Conservation (phyloP, 2,329 filamentous ascomycete genomes). For the Lachnellula willkommii region DNA sequence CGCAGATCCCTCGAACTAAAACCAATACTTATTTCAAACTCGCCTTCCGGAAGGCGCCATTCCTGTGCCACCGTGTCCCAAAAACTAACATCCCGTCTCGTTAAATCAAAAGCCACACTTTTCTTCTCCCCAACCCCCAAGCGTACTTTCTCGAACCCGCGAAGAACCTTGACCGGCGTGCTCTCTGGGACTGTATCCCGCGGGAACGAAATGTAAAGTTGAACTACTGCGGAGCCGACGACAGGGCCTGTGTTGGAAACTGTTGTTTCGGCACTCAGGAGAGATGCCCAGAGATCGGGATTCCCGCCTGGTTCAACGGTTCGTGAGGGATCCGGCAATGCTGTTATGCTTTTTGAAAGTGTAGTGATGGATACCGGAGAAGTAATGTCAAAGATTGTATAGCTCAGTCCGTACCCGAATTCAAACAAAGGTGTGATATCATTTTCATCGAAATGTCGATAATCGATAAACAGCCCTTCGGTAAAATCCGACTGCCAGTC, state of each 20-base stretch:
- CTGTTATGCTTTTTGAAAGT: constrained; percentile 35
- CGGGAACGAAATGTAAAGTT: constrained; percentile 25
- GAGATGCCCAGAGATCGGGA: constrained; percentile 48
- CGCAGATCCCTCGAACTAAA: constrained; percentile 17
- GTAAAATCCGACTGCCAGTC: constrained; percentile 58
- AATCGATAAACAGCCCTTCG: constrained; percentile 76
- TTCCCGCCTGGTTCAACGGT: constrained; percentile 49
- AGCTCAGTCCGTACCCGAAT: constrained; percentile 73
- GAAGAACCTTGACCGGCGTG: constrained; percentile 52
- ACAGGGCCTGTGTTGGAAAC: constrained; percentile 48
- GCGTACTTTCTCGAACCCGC: constrained; percentile 56
- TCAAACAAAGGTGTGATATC: constrained; percentile 63
- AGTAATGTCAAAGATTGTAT: constrained; percentile 62
- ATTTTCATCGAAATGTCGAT: constrained; percentile 61
- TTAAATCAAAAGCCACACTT: constrained; percentile 46
- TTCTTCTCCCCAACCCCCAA: constrained; percentile 43
- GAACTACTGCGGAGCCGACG: constrained; percentile 27
- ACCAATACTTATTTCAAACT: constrained; percentile 8
- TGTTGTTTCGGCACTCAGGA: constrained; percentile 42
- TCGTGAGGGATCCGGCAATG: constrained; percentile 21
- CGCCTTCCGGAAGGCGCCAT: constrained; percentile 43
- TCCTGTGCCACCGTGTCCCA: constrained; percentile 57
- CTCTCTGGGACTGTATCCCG: constrained; percentile 13
- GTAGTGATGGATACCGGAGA: constrained; percentile 32
- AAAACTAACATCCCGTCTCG: constrained; percentile 55